Evolutionary conservation across 2,329 filamentous ascomycete species (phyloP).

Genomic region (Ampelomyces quisqualis): DNA sequence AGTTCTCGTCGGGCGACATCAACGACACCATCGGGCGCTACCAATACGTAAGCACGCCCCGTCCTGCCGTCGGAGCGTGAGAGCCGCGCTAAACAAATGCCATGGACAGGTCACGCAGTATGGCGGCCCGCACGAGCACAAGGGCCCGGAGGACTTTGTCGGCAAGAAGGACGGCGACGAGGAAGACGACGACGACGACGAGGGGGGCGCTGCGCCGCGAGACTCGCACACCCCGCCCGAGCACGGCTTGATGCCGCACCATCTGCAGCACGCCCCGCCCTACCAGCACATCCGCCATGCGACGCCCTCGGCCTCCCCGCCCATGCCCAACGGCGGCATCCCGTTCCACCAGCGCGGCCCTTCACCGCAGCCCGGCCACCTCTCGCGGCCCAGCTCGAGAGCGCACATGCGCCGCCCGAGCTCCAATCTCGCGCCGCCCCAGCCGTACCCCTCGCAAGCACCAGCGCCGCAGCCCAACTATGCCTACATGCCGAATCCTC

Average conservation of each 20-base stretch:
- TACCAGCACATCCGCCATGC: constrained; percentile 81
- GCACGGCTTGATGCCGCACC: constrained; percentile 55
- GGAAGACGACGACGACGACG: constrained; percentile 83
- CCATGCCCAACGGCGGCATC: constrained; percentile 68
- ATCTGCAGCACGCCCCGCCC: constrained; percentile 55
- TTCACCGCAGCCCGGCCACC: constrained; percentile 73
- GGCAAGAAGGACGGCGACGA: constrained; percentile 70
- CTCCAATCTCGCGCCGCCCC: constrained; percentile 69
- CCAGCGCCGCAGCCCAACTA: constrained; percentile 68
- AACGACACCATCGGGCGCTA: constrained; percentile 84
- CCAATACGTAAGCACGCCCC: constrained; percentile 71
- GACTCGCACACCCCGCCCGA: constrained; percentile 66
- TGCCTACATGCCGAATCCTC: constrained; percentile 80
- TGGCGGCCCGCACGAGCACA: constrained; percentile 91
- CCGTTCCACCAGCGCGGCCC: constrained; percentile 71
- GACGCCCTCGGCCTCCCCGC: constrained; percentile 84
- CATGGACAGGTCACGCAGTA: constrained; percentile 60
- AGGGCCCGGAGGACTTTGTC: constrained; percentile 89
- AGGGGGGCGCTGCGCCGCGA: constrained; percentile 67
- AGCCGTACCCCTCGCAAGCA: constrained; percentile 61
- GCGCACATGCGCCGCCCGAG: constrained; percentile 72
- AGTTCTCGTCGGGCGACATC: constrained; percentile 95
- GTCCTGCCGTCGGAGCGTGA: not conserved
- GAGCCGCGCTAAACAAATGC: constrained; percentile 24
- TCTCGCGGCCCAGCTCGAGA: constrained; percentile 76